Evolutionary conservation across 306 rosid species (phyloP), one percentile per base, ranked within the genome.

Genomic region (Vigna reflexopilosa): DNA sequence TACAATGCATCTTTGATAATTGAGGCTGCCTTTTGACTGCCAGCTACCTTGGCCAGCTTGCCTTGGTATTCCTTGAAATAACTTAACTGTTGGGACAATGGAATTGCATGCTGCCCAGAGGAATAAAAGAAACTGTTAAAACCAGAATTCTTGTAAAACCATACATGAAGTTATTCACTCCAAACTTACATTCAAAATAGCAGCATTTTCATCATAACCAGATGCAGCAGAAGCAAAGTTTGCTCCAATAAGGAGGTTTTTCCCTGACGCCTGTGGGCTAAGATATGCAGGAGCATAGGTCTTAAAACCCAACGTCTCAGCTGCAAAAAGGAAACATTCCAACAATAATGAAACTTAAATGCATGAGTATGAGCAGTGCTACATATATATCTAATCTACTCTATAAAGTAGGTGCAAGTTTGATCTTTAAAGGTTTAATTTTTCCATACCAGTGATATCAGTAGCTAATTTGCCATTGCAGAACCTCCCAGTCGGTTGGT

Each of bases 171-270:
- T 28, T 58, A 30, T 48, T 52, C 30, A 73, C 45, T 50, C 55
- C 57, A 57, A 73, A 78, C 73, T 85, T 86, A 96, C 99, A 83
- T 83, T 96, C 72, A 85, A 66, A 54, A 0, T 10, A 52, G 98
- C 96, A 77, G 99, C 97, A 17, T 73, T 85, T 74, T 96, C 94
- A 77, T 96, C 99, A 59, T 91, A 96, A 77, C 99, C 98, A 7
- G 99, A 91, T 26, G 94, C 98, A 86, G 98, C 99, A 40, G 99
- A 96, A 77, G 98, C 99, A 78, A 96, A 96, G 86, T 96, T 96
- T 54, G 89, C 93, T 72, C 99, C 99, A 70, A 85, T 77, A 52
- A 96, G 94, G 40, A 96, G 98, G 80, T 89, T 93, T 70, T 93
- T 90, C 82, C 99, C 98, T 34, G 99, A 86, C 72, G 96, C 98